phyloP scores from a whole-genome alignment of 1,284 basidiomycete species.

The Papiliotrema fonsecae region DNA sequence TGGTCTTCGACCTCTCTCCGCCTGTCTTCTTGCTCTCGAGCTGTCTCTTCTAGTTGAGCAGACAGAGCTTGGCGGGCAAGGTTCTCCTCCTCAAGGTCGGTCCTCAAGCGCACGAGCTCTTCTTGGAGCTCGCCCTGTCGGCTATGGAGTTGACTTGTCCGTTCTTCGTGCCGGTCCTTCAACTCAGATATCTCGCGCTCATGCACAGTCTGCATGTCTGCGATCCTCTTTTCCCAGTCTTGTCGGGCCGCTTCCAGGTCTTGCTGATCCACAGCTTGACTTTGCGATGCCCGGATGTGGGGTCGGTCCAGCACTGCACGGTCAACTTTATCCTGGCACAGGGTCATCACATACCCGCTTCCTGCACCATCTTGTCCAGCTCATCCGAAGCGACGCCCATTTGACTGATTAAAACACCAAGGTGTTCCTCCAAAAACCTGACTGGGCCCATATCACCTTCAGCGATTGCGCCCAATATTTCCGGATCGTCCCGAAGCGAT shows the following conservation, averaged over 20 bases:
- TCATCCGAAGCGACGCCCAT: constrained; percentile 71
- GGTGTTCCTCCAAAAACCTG: constrained; percentile 56
- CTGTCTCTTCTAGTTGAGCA: constrained; percentile 31
- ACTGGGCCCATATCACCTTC: constrained; percentile 51
- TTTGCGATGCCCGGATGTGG: not conserved
- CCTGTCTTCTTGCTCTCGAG: constrained; percentile 31
- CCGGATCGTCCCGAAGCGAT: constrained; percentile 38
- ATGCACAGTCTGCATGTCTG: constrained; percentile 37
- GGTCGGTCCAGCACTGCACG: constrained; percentile 2
- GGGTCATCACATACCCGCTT: constrained; percentile 58
- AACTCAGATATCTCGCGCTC: constrained; percentile 59
- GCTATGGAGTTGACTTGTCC: constrained; percentile 60
- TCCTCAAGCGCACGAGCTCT: constrained; percentile 36
- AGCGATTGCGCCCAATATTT: constrained; percentile 23
- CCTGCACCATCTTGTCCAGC: constrained; percentile 74
- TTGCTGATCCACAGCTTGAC: constrained; percentile 11
- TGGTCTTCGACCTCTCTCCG: constrained; percentile 32
- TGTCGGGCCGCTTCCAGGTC: constrained; percentile 12
- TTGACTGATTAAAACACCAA: constrained; percentile 64
- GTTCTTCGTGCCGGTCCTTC: constrained; percentile 58
- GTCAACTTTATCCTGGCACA: not conserved
- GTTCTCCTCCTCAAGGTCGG: constrained; percentile 39
- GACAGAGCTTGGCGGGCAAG: constrained; percentile 34
- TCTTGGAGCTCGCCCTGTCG: constrained; percentile 60
- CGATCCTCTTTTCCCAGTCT: constrained; percentile 22